Conservation (phyloP, 352 stramenopile genomes). For the Phytophthora sp. region DNA sequence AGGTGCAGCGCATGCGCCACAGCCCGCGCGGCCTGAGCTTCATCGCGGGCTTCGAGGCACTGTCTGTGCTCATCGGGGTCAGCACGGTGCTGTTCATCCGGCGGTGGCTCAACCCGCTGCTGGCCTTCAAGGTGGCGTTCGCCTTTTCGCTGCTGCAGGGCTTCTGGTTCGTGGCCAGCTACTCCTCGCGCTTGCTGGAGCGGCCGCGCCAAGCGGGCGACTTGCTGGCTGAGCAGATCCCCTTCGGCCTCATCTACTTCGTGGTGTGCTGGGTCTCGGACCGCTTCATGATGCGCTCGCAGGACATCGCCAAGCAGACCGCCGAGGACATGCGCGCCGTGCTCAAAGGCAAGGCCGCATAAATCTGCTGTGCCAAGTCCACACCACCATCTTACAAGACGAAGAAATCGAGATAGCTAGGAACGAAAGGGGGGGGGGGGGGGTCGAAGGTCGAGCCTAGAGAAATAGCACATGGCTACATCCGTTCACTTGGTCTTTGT, state of each 20-base stretch:
- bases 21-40: constrained; percentile 59
- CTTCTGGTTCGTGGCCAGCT: constrained; percentile 66
- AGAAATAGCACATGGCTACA: too few species aligned
- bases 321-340: constrained; percentile 66
- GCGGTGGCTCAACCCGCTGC: constrained; percentile 60
- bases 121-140: constrained; percentile 84
- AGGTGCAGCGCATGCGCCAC: constrained; percentile 64
- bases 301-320: constrained; percentile 66
- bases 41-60: constrained; percentile 58
- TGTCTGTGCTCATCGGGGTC: constrained; percentile 62
- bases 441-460: too few species aligned
- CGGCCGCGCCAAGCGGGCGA: constrained; percentile 59
- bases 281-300: constrained; percentile 81
- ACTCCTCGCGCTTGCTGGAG: constrained; percentile 53
- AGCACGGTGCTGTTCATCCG: constrained; percentile 71
- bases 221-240: constrained; percentile 60
- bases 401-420: too few species aligned
- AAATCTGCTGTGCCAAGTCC: too few species aligned
- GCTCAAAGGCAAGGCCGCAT: constrained; percentile 38
- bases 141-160: constrained; percentile 74
- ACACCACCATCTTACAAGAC: too few species aligned
- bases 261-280: constrained; percentile 77
- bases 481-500: too few species aligned
- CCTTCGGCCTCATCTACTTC: constrained; percentile 82
- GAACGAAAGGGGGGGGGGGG: too few species aligned